Evolutionary conservation across 768 basidiomycete species (phyloP), one percentile per base, ranked within the genome.

Genomic region (Tubosaeta sp.): DNA sequence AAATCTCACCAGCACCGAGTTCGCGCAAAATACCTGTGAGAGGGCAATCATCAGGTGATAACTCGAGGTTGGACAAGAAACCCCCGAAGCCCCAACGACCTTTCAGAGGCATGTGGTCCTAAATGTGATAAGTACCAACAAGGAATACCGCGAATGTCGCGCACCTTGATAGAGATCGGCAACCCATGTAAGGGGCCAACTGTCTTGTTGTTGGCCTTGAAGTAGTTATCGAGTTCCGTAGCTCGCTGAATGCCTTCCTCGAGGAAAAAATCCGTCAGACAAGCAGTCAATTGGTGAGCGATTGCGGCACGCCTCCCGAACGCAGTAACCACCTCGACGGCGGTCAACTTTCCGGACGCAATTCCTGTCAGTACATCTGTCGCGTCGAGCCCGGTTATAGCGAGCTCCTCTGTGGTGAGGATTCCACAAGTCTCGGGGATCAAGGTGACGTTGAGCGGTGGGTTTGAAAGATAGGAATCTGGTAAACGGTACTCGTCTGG

Each of bases 271-370:
- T 76, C 75, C 35, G 71, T 71, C 11, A 78, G 49, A 52, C 73
- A 77, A 41, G 60, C 57, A 4, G 65, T 59, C 27, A 80, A 57
- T 52, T 78, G 79, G 38, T 82, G 78, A 5, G 78, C 80, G 46
- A 82, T 72, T 14, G 74, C 72, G 10, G 80, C 79, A n/a, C 81
- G 67, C 61, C 78, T 79, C 48, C 63, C 72, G 52, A 75, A 79
- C 2, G 79, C 77, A 13, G 59, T 63, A 6, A 71, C 67, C 22
- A 74, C 74, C 16, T 70, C 67, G 6, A 77, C 74, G 1, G 75
- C 70, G 0, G 72, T 68, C 27, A 70, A 63, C 47, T 66, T 37
- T 10, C 68, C 65, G 5, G 48, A 53, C 7, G 65, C 64, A 39
- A 75, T 67, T 7, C 56, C 53, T 39, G 58, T 43, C 16, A 67